Evolutionary conservation across 257 asterid species (phyloP), one percentile per base, ranked within the genome.

Genomic region (Solanum chiquidenum): DNA sequence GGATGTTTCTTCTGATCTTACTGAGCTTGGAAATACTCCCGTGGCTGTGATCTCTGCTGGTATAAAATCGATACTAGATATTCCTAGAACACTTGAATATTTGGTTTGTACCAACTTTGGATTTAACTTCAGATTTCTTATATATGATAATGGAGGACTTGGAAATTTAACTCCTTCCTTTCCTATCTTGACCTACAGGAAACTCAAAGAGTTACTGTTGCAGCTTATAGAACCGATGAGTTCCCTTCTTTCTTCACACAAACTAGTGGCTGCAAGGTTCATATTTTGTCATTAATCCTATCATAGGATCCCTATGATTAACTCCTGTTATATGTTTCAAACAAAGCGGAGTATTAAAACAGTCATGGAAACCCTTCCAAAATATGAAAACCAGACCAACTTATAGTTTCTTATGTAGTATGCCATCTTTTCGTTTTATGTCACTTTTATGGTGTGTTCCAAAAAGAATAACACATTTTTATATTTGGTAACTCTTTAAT

Each of bases 1-100:
- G 97, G 99, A 97, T 91, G 90, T 97, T 86, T 97, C 99, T 87
- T 97, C 99, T 60, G 99, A 97, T 90, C 98, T 97, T 31, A 93
- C 93, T 42, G 99, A 95, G 95, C 94, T 97, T 86, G 99, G 99
- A 89, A 93, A 94, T 94, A 95, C 96, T 58, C 98, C 98, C 37
- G 97, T 97, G 31, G 90, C 98, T 77, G 99, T 97, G 88, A 88
- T 95, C 88, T 97, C 96, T 83, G 99, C 99, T 25, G 99, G 99
- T 86, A 97, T 92, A 58, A 97, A 97, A 88, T 95, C 99, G 76
- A 95, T 97, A 90, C 91, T 97, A 90, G 99, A 97, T 90, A 96
- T 97, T 90, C 88, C 98, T 77, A 93, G 96, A 90, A 97, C 99
- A 40, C 93, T 97, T 20, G 99, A 97, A 86, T 97, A 93, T 91